Base-by-base conservation (phyloP, 495 filamentous ascomycete genomes). In the Talaromyces thailandensis region DNA sequence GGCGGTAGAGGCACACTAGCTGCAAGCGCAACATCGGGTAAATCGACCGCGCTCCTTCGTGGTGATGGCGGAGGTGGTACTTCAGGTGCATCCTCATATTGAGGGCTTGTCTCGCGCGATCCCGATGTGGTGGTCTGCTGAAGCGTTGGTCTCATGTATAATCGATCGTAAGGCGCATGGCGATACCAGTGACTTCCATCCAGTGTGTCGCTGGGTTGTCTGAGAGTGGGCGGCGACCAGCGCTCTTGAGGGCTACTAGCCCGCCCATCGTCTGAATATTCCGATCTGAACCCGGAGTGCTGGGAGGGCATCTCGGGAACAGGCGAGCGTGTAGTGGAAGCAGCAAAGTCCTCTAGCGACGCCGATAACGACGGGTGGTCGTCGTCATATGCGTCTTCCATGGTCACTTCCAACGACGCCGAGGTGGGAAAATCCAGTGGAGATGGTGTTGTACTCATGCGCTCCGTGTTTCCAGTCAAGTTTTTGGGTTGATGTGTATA, bases 271-370 rank as follows among this genome's bases (percentile, higher is more conserved):
- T 84, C 82, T 31, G 83, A 85, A 50, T 84, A 80, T 57, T 84
- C 84, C 6, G 82, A 88, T 67, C 85, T 83, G 77, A 91, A 92
- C 50, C 87, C 90, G 53, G 88, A 92, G 75, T 90, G 88, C 70
- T 88, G 82, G 26, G 86, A 87, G 16, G 87, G 90, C 60, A 89
- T 75, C 45, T 78, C 79, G 67, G 86, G 84, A 67, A 81, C 56
- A 11, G 81, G 84, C 24, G 82, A 81, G 45, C 76, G 74, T 65
- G 75, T 75, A 62, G 75, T 71, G 67, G 77, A 80, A 56, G 79
- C 78, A 62, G 74, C 77, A 81, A 91, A 91, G 77, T 93, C 89
- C 69, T 87, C 84, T 67, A 92, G 80, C 58, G 88, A 90, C 51
- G 81, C 87, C 76, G 86, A 83, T 75, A 92, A 68, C 60, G 84